Base-by-base conservation (phyloP, 2,329 filamentous ascomycete genomes). In the Microcera coccophila region DNA sequence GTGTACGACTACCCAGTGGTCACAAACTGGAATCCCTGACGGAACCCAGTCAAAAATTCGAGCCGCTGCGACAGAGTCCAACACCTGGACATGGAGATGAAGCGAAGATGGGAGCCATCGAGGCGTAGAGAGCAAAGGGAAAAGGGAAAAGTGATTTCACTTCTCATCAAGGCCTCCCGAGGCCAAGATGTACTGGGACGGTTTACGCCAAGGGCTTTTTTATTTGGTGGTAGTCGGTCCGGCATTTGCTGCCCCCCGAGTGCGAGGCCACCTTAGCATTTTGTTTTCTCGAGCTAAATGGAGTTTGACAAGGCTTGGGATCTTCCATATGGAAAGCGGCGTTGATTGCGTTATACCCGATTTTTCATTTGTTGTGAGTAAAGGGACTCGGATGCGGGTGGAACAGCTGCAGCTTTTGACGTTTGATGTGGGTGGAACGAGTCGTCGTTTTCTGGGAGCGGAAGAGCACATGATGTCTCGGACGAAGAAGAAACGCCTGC, bases 1-100 rank as follows among this genome's bases (percentile, higher is more conserved):
- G 82, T 58, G 76, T 88, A 38, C 78, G 81, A 37, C 62, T 85
- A 26, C 72, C 74, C 4, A 66, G 61, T 32, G 73, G 72, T 34
- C 63, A 67, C 32, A 75, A 72, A 58, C 50, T 61, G 26, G 67
- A 66, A 29, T 53, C 55, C 10, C 47, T 65, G 38, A 53, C 56
- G 31, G 66, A 72, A 50, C 55, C 62, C 20, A 42, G 58, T 7
- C 58, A 62, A 29, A 58, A 60, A 16, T 50, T 70, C n/a, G 67
- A 74, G 47, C 66, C 68, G 4, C 53, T 71, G 19, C 62, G 64
- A 40, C 63, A 64, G 46, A 67, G 62, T 33, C 64, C 66, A n/a
- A 63, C 56, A 36, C 62, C 56, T 15, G 52, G 45, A 8, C 52
- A 47, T 2, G 40, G 45, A 2, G 53, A 54, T 19, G 47, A 54